These are phyloP conservation scores for Yamadazyma oceani DNA, from an alignment of 1,139 yeast genomes.

Conservation along the genomic window DNA sequence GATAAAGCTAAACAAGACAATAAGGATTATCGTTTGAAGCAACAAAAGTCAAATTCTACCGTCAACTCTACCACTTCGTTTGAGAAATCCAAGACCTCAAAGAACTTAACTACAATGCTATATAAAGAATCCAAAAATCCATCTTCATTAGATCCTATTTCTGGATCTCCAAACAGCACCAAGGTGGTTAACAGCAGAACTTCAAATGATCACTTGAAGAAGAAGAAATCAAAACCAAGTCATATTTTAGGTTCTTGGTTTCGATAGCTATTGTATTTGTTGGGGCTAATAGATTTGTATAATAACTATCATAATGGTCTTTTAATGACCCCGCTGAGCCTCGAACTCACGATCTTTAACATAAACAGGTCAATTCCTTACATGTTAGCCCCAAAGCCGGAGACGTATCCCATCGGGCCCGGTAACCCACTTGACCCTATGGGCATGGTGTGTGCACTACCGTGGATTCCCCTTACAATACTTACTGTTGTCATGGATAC, in stretches of 20 bases:
- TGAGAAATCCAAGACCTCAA: slow-evolving; percentile 12
- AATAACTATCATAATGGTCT: no score
- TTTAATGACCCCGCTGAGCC: slow-evolving; percentile 50
- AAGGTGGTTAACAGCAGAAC: neutral
- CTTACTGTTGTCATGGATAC: no score
- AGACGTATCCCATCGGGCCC: no score
- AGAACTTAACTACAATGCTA: slow-evolving; percentile 11
- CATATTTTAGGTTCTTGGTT: slow-evolving; percentile 5
- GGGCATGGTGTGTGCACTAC: no score
- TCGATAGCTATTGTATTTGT: neutral
- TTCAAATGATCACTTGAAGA: neutral
- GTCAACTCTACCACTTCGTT: neutral
- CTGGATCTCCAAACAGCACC: neutral
- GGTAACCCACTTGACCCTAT: no score
- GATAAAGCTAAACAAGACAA: slow-evolving; percentile 5
- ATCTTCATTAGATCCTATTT: neutral
- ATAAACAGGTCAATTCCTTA: slow-evolving; percentile 59
- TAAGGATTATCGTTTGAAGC: neutral
- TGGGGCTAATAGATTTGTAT: no score
- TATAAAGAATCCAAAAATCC: slow-evolving; percentile 6
- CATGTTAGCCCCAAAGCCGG: no score
- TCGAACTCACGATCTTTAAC: slow-evolving; percentile 48
- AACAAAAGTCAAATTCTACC: neutral
- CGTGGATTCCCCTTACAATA: no score
- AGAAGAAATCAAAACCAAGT: slow-evolving; percentile 2